Conservation (phyloP, 202 grass and related monocot genomes). For the Panicum hallii region DNA sequence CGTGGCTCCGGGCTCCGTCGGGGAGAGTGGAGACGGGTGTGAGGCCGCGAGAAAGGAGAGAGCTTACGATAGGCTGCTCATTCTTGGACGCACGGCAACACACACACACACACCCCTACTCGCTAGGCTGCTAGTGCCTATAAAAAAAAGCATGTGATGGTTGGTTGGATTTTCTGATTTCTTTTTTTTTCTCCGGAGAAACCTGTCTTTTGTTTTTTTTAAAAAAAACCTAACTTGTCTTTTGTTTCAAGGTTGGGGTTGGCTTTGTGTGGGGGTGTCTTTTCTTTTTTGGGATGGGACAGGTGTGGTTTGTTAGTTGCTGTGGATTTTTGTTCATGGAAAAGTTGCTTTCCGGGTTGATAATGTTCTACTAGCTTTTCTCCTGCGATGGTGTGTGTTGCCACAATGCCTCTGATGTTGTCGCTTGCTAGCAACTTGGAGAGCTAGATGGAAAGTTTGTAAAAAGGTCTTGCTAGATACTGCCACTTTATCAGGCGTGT, state of each 20-base stretch:
- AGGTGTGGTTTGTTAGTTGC: conserved; percentile 7
- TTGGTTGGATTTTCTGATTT: conserved; percentile 44
- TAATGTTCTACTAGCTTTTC: not conserved
- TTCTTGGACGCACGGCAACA: not conserved
- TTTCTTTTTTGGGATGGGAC: not conserved
- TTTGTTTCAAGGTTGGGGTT: not conserved
- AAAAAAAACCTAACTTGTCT: not conserved
- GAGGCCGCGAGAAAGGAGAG: not conserved
- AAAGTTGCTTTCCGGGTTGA: conserved; percentile 20
- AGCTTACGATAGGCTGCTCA: not conserved
- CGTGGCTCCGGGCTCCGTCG: conserved; percentile 7
- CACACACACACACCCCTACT: conserved; percentile 6
- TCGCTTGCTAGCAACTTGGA: not conserved
- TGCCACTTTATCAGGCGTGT: too few species aligned
- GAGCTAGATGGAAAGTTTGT: not conserved
- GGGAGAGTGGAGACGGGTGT: conserved; percentile 39
- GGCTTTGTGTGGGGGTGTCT: too few species aligned
- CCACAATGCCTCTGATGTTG: not conserved
- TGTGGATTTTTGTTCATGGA: conserved; percentile 9
- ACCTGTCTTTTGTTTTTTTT: not conserved
- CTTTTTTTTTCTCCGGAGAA: too few species aligned
- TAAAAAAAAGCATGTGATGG: conserved; percentile 45
- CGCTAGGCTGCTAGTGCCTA: not conserved
- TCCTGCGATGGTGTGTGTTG: not conserved
- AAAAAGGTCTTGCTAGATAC: not conserved